Conservation (phyloP, 2,329 filamentous ascomycete species). For the Phoma sp. region DNA sequence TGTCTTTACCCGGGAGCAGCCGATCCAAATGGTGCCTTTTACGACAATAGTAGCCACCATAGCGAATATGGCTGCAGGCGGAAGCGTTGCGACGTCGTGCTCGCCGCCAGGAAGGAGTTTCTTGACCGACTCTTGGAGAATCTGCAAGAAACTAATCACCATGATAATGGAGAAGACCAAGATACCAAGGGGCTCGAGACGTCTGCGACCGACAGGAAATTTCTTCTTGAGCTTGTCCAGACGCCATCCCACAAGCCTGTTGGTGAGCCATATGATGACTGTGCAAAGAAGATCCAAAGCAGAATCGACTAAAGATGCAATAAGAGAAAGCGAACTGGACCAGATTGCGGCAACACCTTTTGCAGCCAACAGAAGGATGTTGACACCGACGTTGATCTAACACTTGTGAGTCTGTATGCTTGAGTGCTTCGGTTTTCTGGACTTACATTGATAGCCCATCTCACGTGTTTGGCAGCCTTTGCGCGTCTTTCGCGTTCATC, state of each 20-base stretch:
- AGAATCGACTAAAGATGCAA: conserved; percentile 67
- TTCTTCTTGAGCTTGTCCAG: conserved; percentile 57
- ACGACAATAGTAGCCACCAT: conserved; percentile 64
- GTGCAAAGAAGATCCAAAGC: conserved; percentile 67
- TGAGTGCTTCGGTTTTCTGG: background rate
- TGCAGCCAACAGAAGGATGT: conserved; percentile 61
- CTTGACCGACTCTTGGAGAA: conserved; percentile 65
- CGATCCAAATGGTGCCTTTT: conserved; percentile 66
- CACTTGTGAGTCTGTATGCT: conserved; percentile 6
- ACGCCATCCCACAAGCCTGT: conserved; percentile 64
- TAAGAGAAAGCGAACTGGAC: conserved; percentile 65
- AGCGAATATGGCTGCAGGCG: conserved; percentile 61
- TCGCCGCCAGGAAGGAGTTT: conserved; percentile 61
- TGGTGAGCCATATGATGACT: conserved; percentile 66
- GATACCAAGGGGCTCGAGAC: conserved; percentile 67
- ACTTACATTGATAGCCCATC: conserved; percentile 62
- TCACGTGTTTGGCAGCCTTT: conserved; percentile 56
- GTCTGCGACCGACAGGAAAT: conserved; percentile 60
- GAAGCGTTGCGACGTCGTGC: conserved; percentile 58
- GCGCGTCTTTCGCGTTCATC: conserved; percentile 58
- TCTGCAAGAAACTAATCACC: conserved; percentile 67
- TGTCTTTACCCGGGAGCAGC: conserved; percentile 65
- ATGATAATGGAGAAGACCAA: conserved; percentile 68
- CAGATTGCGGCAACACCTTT: conserved; percentile 63
- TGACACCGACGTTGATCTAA: conserved; percentile 65